Evolutionary conservation across 768 basidiomycete species (phyloP).

Genomic region (Boletus reticuloceps): DNA sequence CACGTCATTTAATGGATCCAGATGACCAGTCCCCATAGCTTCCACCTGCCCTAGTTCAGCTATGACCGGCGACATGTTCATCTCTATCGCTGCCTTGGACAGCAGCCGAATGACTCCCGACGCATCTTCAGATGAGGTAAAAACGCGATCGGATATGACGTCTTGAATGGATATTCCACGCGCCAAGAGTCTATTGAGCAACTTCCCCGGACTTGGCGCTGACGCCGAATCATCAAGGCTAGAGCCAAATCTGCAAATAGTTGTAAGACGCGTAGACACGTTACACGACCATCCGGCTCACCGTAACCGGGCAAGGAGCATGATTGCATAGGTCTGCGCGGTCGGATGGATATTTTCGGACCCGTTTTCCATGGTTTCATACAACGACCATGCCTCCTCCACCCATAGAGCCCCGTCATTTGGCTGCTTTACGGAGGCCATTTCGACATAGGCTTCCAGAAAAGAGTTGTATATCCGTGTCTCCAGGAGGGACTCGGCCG

Average conservation of each 20-base stretch:
- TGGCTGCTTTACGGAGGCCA: conserved; percentile 49
- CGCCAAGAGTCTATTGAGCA: conserved; percentile 46
- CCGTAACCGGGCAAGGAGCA: conserved; percentile 61
- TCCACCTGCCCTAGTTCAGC: conserved; percentile 56
- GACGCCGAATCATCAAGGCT: conserved; percentile 24
- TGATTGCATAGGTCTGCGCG: conserved; percentile 61
- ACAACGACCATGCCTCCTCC: conserved; percentile 59
- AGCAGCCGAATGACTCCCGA: conserved; percentile 52
- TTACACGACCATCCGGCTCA: conserved; percentile 25
- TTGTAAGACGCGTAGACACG: conserved; percentile 11
- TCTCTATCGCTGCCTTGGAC: conserved; percentile 58
- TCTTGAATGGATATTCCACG: conserved; percentile 48
- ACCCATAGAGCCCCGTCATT: conserved; percentile 53
- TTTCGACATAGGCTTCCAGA: conserved; percentile 59
- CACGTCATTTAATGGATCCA: conserved; percentile 48
- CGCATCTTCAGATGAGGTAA: conserved; percentile 55
- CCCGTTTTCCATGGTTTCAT: conserved; percentile 51
- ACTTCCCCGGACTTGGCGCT: conserved; percentile 18
- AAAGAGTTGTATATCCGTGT: conserved; percentile 60
- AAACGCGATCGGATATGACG: conserved; percentile 57
- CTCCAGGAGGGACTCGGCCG: conserved; percentile 48
- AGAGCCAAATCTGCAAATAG: conserved; percentile 36
- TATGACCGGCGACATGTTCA: conserved; percentile 49
- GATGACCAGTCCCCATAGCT: conserved; percentile 36
- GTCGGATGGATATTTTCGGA: conserved; percentile 49